These are phyloP conservation scores for Chlorella sp. DNA, from an alignment of 139 green algal genomes.

Conservation along the genomic window DNA sequence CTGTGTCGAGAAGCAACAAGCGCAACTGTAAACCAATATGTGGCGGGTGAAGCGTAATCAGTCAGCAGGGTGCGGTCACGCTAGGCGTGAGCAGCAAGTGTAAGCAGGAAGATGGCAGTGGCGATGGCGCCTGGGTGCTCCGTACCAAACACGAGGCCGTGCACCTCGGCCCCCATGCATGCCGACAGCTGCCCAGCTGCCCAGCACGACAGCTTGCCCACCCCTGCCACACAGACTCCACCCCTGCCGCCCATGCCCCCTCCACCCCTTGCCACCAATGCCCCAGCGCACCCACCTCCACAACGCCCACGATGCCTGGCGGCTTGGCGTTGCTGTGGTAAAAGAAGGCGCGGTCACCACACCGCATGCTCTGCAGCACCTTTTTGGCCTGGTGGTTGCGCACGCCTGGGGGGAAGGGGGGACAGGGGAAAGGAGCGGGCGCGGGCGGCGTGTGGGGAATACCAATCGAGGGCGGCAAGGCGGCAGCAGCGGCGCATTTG, in stretches of 20 bases:
- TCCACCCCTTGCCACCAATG: background rate
- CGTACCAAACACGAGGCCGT: background rate
- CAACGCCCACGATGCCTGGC: constrained; percentile 66
- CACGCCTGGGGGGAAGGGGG: constrained; percentile 53
- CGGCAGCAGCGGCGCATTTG: background rate
- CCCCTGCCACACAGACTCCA: background rate
- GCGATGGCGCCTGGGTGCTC: background rate
- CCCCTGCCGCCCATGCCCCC: background rate
- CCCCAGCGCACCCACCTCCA: constrained; percentile 54
- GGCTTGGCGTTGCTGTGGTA: constrained; percentile 67
- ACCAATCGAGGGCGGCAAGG: background rate
- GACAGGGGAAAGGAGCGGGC: no score
- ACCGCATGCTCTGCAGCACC: constrained; percentile 67
- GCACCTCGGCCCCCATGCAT: background rate
- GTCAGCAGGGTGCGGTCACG: background rate
- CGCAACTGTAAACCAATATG: no score
- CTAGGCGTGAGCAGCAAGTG: background rate
- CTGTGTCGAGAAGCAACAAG: no score
- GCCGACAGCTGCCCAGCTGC: background rate
- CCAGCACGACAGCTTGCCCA: background rate
- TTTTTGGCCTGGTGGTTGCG: constrained; percentile 75
- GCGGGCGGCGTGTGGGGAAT: background rate
- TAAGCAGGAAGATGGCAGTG: background rate
- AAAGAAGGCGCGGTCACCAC: constrained; percentile 68
- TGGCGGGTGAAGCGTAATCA: background rate